A percentile compares a stretch with the other conserved stretches of the same genome.
Evolutionary conservation across 2,329 filamentous ascomycete species (phyloP).

Genomic region (Aspergillus neoniger): DNA sequence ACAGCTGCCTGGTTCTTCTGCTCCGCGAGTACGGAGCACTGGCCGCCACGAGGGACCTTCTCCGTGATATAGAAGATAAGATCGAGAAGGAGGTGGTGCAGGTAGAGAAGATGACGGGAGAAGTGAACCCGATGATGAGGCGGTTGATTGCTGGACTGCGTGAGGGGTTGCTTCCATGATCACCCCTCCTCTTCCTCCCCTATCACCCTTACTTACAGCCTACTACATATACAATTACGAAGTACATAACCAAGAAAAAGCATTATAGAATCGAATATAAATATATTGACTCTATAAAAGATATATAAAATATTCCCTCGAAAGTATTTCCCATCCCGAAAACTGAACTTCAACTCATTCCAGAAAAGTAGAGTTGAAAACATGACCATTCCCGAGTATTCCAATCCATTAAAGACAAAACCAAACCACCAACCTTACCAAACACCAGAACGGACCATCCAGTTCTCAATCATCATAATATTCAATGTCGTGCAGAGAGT

Average conservation of each 20-base stretch:
- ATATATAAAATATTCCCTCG: neutral
- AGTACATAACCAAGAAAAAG: neutral
- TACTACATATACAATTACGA: neutral
- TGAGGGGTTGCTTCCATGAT: neutral
- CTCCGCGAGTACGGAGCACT: neutral
- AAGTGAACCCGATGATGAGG: neutral
- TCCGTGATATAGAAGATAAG: conserved; percentile 8
- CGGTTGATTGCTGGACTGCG: neutral
- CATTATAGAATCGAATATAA: neutral
- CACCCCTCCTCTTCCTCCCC: too few species aligned
- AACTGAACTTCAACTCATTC: neutral
- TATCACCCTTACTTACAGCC: neutral
- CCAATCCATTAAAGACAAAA: too few species aligned
- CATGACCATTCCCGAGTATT: neutral
- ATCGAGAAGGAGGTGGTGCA: conserved; percentile 2
- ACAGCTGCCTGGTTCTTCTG: neutral
- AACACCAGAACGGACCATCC: too few species aligned
- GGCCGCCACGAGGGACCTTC: neutral
- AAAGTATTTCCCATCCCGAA: neutral
- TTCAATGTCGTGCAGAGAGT: too few species aligned
- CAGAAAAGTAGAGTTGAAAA: neutral
- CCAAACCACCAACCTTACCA: too few species aligned
- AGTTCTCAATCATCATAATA: too few species aligned
- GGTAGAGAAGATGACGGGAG: conserved; percentile 5
- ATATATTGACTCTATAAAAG: neutral